phyloP scores from a whole-genome alignment of 129 eudicot species.

The Lonicera japonica region DNA sequence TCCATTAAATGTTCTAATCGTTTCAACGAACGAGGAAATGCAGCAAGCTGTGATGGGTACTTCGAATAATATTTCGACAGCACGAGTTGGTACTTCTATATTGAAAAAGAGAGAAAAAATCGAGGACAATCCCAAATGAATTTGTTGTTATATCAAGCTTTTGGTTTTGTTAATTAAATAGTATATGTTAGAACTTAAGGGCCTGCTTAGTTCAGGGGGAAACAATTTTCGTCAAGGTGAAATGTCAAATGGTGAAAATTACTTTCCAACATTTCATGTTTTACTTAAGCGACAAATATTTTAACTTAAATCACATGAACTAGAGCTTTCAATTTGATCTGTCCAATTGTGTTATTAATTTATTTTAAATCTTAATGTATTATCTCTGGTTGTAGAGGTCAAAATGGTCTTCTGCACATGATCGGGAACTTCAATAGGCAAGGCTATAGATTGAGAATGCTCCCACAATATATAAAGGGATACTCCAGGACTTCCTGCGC shows the following conservation, averaged over 20 bases:
- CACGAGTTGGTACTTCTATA: slow-evolving; percentile 9
- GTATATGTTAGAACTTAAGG: slow-evolving; percentile 17
- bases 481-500: slow-evolving; percentile 32
- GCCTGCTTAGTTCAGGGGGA: background rate
- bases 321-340: background rate
- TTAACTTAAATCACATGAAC: too few species aligned
- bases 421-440: slow-evolving; percentile 51
- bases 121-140: slow-evolving; percentile 48
- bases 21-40: background rate
- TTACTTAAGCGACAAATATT: too few species aligned
- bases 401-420: slow-evolving; percentile 39
- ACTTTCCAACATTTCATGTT: too few species aligned
- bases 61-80: slow-evolving; percentile 6
- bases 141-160: slow-evolving; percentile 32
- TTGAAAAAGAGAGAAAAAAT: slow-evolving; percentile 16
- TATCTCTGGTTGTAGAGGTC: slow-evolving; percentile 35
- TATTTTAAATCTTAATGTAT: background rate
- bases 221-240: too few species aligned
- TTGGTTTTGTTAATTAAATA: slow-evolving; percentile 33
- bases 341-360: background rate
- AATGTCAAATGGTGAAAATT: too few species aligned
- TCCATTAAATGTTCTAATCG: background rate
- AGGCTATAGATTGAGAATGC: slow-evolving; percentile 47
- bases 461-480: slow-evolving; percentile 15
- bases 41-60: slow-evolving; percentile 7